Conservation (phyloP, 805 yeast genomes). For the Pichia cephalocereana region DNA sequence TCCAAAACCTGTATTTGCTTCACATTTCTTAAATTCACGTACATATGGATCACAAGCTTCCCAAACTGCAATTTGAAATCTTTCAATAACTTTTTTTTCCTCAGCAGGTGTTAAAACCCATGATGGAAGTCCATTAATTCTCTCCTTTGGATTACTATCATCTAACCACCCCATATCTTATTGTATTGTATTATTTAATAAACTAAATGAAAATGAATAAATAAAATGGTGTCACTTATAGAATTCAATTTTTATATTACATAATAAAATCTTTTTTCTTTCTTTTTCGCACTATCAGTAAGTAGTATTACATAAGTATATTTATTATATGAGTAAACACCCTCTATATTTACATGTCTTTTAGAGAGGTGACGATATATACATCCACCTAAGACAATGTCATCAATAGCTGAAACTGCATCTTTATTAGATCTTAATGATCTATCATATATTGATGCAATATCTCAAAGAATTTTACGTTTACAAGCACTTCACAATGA, state of each 20-base stretch:
- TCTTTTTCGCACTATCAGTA: too few species aligned
- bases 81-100: conserved; percentile 61
- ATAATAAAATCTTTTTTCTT: too few species aligned
- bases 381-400: not conserved
- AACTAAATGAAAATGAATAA: too few species aligned
- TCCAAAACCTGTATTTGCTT: conserved; percentile 51
- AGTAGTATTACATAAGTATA: too few species aligned
- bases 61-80: conserved; percentile 63
- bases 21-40: conserved; percentile 58
- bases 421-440: not conserved
- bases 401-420: not conserved
- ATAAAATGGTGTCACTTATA: too few species aligned
- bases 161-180: not conserved
- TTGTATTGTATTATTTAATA: too few species aligned
- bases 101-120: conserved; percentile 75
- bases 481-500: not conserved
- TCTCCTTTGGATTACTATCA: conserved; percentile 19
- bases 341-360: too few species aligned
- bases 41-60: conserved; percentile 60
- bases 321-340: too few species aligned
- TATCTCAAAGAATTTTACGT: not conserved
- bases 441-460: not conserved
- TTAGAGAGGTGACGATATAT: too few species aligned
- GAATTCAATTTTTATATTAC: too few species aligned
- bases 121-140: conserved; percentile 41